Evolutionary conservation across 2,329 filamentous ascomycete species (phyloP), one percentile per base, ranked within the genome.

Genomic region (Aspergillus latus): DNA sequence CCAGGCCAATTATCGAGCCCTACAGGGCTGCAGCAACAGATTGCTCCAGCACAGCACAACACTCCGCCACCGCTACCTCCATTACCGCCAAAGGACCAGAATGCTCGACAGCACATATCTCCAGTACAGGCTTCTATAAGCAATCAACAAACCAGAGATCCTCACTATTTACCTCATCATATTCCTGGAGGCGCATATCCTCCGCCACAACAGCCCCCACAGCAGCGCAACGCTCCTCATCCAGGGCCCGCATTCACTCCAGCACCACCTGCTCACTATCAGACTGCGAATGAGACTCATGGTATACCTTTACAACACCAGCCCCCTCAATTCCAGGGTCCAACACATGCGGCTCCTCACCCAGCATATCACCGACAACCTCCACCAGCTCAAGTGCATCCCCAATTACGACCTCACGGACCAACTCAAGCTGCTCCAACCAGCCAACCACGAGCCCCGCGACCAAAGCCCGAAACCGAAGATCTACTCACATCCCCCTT

Each of bases 401-500:
- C 63, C n/a, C 59, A 59, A 10, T 51, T 53, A 34, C 59, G 62
- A 16, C 60, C 61, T 16, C 65, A 64, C 28, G 62, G 56, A 40
- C 39, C 62, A n/a, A 60, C 71, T 43, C 69, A 65, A 55, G 59
- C 62, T 26, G 42, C 34, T 5, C 34, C 62, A 45, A 49, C 66
- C 39, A 54, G 46, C 4, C 54, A 52, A 16, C 61, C 61, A 30
- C 58, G 59, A 54, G 58, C 57, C 26, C 55, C 62, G 42, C 67
- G 11, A 37, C 34, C 8, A 13, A 70, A 69, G 48, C 62, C 68
- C 10, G 73, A 21, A 52, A 73, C 78, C 4, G 74, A 72, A 11
- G 84, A 88, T 64, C 80, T 88, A 46, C 78, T 89, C 52, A 83
- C 84, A 34, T 85, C 84, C 16, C 82, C 84, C 1, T 84, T 87